phyloP scores from a whole-genome alignment of 495 filamentous ascomycete genomes.

The Xylaria scruposa region DNA sequence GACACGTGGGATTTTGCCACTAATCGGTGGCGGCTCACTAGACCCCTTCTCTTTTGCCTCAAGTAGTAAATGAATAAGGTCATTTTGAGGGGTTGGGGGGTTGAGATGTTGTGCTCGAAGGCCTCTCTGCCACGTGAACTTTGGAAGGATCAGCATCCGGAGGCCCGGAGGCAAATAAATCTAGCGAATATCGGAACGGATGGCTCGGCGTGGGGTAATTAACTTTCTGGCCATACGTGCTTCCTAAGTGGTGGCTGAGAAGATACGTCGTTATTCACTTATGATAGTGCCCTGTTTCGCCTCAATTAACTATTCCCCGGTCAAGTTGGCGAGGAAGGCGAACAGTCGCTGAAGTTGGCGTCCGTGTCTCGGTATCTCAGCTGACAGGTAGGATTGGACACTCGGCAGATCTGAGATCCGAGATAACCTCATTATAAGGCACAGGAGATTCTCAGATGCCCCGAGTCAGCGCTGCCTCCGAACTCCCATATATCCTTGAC shows the following conservation, averaged over 20 bases:
- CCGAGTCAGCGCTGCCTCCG: neutral
- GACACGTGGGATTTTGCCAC: constrained; percentile 7
- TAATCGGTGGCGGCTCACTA: neutral
- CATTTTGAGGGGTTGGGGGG: neutral
- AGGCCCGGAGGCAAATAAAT: neutral
- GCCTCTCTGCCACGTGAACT: neutral
- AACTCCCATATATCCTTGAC: neutral
- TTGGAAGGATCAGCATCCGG: neutral
- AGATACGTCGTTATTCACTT: neutral
- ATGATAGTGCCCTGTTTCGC: no score
- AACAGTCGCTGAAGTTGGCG: neutral
- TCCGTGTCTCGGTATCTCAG: neutral
- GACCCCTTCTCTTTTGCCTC: no score
- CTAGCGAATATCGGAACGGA: neutral
- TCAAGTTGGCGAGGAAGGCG: neutral
- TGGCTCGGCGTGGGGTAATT: neutral
- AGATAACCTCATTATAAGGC: neutral
- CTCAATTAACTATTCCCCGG: neutral
- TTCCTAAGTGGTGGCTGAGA: neutral
- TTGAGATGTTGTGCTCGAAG: neutral
- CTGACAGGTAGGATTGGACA: neutral
- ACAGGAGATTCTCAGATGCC: neutral
- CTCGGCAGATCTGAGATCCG: neutral
- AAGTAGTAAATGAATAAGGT: neutral
- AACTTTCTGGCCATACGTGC: neutral